Evolutionary conservation across 106 monocot species (phyloP).

Genomic region (Dendrobium officinale): DNA sequence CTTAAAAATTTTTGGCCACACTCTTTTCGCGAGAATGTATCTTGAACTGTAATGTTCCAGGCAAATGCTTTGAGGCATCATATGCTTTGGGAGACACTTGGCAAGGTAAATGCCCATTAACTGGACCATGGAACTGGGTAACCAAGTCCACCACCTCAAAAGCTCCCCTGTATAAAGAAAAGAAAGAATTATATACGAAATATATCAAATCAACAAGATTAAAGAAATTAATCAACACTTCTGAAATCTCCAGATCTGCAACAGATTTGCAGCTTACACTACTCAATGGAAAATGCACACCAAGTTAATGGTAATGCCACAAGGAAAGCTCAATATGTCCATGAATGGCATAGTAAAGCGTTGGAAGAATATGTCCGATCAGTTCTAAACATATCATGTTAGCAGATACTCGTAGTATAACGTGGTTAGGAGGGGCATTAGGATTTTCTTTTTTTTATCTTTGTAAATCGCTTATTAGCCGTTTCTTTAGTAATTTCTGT

Average conservation of each 20-base stretch:
- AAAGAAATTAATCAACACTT: background rate
- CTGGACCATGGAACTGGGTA: slow-evolving; percentile 2
- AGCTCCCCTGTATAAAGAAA: slow-evolving; percentile 15
- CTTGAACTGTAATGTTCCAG: slow-evolving; percentile 18
- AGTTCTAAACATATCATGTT: no score
- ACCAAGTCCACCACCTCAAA: slow-evolving; percentile 21
- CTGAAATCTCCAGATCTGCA: background rate
- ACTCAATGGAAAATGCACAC: no score
- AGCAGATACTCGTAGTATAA: no score
- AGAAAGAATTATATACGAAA: background rate
- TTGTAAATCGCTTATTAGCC: no score
- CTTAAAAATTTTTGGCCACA: slow-evolving; percentile 24
- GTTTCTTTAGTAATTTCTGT: no score
- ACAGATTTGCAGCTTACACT: background rate
- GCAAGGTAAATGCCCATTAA: slow-evolving; percentile 18
- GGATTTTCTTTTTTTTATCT: no score
- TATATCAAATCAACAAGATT: background rate
- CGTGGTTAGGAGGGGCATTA: no score
- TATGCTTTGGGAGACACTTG: slow-evolving; percentile 22
- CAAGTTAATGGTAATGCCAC: no score
- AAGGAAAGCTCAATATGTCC: no score
- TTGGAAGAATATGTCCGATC: no score
- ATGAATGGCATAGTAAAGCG: no score
- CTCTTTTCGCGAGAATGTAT: slow-evolving; percentile 11
- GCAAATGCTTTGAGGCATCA: slow-evolving; percentile 16